Evolutionary conservation across 108 stramenopile species (phyloP).

Genomic region (Cyclotella sp.): DNA sequence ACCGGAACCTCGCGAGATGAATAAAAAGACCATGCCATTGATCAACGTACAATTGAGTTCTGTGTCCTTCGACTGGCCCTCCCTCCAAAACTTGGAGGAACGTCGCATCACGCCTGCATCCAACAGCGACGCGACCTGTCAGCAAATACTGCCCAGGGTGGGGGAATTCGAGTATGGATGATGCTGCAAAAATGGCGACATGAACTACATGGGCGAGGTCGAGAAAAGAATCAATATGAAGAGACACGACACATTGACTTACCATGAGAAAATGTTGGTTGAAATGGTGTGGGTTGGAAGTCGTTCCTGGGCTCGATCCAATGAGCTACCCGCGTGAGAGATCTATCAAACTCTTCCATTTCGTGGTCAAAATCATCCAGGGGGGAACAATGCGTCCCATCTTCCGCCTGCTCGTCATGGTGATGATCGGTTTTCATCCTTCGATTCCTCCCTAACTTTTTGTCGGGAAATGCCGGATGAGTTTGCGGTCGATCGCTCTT

Average conservation of each 20-base stretch:
- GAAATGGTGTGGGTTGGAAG: conserved; percentile 44
- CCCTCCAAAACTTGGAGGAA: conserved; percentile 49
- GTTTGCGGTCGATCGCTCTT: conserved; percentile 5
- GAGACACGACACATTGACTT: neutral
- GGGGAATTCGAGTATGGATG: conserved; percentile 49
- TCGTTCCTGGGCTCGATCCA: conserved; percentile 52
- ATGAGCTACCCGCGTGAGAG: conserved; percentile 39
- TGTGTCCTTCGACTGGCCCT: conserved; percentile 49
- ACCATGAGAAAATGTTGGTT: conserved; percentile 43
- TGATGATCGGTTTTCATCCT: conserved; percentile 1
- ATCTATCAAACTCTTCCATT: conserved; percentile 47
- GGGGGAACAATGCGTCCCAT: conserved; percentile 19
- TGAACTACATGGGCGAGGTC: no score
- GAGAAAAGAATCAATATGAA: neutral
- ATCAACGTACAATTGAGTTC: conserved; percentile 27
- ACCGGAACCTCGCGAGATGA: no score
- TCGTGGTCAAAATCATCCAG: conserved; percentile 23
- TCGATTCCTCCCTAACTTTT: neutral
- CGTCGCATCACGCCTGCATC: conserved; percentile 48
- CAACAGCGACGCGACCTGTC: conserved; percentile 49
- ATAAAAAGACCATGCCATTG: neutral
- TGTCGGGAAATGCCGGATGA: neutral
- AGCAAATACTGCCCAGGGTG: conserved; percentile 46
- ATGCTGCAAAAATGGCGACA: neutral
- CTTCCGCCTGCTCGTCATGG: conserved; percentile 5